phyloP scores from a whole-genome alignment of 805 yeast genomes.

The Wickerhamiella australiensis region DNA sequence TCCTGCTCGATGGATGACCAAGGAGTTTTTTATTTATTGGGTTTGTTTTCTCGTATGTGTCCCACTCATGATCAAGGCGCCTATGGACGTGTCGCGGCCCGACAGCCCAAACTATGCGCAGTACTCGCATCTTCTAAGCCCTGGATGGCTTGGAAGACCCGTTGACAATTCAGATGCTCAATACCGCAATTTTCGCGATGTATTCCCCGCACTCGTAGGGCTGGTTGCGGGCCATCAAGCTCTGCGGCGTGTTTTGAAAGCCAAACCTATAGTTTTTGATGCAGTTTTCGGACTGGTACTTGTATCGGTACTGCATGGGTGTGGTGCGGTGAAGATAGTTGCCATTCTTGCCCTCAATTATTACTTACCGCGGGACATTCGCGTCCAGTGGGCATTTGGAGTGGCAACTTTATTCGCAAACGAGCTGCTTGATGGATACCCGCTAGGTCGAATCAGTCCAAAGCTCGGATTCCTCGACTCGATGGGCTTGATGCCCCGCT shows the following conservation, averaged over 20 bases:
- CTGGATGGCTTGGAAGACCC: constrained; percentile 82
- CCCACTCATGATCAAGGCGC: constrained; percentile 73
- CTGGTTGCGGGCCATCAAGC: constrained; percentile 44
- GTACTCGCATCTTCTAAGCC: constrained; percentile 47
- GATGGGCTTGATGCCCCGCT: constrained; percentile 59
- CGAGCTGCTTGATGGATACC: constrained; percentile 47
- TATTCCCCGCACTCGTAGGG: constrained; percentile 49
- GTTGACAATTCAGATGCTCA: constrained; percentile 82
- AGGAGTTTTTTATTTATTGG: constrained; percentile 62
- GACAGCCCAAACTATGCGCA: constrained; percentile 55
- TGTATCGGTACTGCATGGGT: constrained; percentile 67
- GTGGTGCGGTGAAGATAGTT: constrained; percentile 50
- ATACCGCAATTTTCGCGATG: constrained; percentile 76
- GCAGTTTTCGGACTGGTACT: constrained; percentile 57
- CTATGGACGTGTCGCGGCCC: constrained; percentile 46
- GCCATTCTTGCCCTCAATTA: constrained; percentile 47
- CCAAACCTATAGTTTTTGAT: constrained; percentile 49
- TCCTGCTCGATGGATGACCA: constrained; percentile 56
- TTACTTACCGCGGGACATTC: constrained; percentile 32
- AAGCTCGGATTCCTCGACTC: constrained; percentile 45
- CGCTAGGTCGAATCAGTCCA: constrained; percentile 35
- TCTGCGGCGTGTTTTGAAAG: constrained; percentile 33
- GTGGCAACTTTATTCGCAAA: constrained; percentile 67
- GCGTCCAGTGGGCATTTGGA: constrained; percentile 57
- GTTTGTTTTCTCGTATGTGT: constrained; percentile 53